Evolutionary conservation across 768 basidiomycete species (phyloP).

Genomic region (Auricularia cornea): DNA sequence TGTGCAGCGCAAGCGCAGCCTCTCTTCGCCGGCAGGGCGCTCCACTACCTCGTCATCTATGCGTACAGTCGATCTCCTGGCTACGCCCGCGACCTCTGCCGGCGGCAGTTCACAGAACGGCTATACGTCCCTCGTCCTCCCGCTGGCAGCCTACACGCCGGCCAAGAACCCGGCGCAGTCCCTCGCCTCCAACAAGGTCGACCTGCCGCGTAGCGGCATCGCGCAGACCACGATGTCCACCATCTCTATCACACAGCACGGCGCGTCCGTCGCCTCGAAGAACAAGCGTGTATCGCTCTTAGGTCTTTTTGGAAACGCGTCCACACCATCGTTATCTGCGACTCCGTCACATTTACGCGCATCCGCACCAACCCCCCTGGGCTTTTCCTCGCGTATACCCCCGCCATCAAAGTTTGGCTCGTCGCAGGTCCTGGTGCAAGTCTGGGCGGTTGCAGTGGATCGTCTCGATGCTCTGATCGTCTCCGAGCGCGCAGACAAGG

Average conservation of each 20-base stretch:
- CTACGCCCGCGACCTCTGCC: constrained; percentile 19
- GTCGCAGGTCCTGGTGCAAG: constrained; percentile 70
- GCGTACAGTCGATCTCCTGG: constrained; percentile 23
- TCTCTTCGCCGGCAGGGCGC: not conserved
- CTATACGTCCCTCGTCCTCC: constrained; percentile 37
- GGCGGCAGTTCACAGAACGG: constrained; percentile 14
- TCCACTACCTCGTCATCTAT: constrained; percentile 10
- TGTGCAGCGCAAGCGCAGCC: not conserved
- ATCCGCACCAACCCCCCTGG: constrained; percentile 33
- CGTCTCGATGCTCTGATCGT: constrained; percentile 62
- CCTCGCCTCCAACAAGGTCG: constrained; percentile 41
- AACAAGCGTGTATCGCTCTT: not conserved
- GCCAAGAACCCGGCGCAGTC: constrained; percentile 23
- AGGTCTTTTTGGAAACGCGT: not conserved
- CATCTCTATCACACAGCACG: constrained; percentile 30
- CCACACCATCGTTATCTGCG: not conserved
- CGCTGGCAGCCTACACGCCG: constrained; percentile 36
- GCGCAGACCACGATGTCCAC: constrained; percentile 88
- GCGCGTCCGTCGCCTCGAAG: not conserved
- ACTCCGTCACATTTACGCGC: constrained; percentile 26
- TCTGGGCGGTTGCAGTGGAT: constrained; percentile 85
- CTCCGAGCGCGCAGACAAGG: constrained; percentile 30
- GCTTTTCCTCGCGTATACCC: constrained; percentile 60
- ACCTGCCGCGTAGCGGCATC: constrained; percentile 66
- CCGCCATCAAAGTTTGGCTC: constrained; percentile 69